Evolutionary conservation across 495 filamentous ascomycete species (phyloP), one percentile per base, ranked within the genome.

Genomic region (Aspergillus hancockii): DNA sequence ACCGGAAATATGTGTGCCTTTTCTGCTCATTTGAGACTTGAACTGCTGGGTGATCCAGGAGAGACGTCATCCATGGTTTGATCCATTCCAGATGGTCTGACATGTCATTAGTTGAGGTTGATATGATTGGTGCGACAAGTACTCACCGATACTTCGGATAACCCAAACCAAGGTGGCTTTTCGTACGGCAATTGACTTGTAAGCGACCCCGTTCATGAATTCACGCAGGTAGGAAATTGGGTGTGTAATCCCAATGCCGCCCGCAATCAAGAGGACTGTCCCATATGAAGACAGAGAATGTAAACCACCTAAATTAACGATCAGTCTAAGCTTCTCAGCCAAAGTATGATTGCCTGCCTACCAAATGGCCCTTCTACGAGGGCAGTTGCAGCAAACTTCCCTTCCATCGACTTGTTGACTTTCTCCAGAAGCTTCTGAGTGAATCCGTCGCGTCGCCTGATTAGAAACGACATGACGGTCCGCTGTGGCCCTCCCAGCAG

Each of bases 161-260:
- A 76, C 72, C 77, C 76, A 79, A 0, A 79, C 59, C 14, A 79
- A 60, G 28, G 60, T 72, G 0, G 78, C 70, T 14, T 67, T 75
- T 3, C 78, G 79, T 13, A 79, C 79, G 8, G 75, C 75, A 5
- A 70, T 71, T 18, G 74, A 76, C 30, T 72, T 68, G 21, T 65
- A 57, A 30, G 70, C 62, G 52, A 77, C 77, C 6, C 73, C 77
- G 10, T 67, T 59, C 23, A 85, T 59, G 8, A 84, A 75, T 55
- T 81, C 74, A 55, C 79, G 77, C 32, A 85, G 43, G 63, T 83
- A 83, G 13, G 76, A 78, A 66, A 84, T 77, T 47, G 81, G 78
- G 63, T 86, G 82, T 8, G 83, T 86, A 60, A 86, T 85, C 14
- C 83, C 83, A 57, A 86, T 82, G 34, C 83, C 83, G 0, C 80